Base-by-base conservation (phyloP, 2,329 filamentous ascomycete species). In the Pestalotiopsis sp. region DNA sequence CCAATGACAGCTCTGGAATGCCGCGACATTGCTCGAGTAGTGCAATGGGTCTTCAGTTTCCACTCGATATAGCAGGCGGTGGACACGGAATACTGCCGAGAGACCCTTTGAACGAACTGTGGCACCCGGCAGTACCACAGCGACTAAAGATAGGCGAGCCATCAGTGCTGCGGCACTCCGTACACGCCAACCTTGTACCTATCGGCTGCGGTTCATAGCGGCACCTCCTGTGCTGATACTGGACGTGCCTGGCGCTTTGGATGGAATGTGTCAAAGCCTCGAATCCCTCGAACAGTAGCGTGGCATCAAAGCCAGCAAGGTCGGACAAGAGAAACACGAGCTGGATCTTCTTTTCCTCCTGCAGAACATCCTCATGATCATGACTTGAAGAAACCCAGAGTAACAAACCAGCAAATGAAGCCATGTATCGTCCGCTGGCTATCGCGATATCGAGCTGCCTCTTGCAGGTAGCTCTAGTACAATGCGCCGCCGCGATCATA, bases 401-500 rank as follows among this genome's bases (percentile, higher is more conserved):
- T 31, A 31, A 17, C 17, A 38, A 12, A 13, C 14, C n/a, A 31
- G 11, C 52, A 14, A 56, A 6, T 31, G n/a, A 65, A 20, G 45
- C 25, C 31, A 66, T 59, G 64, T 41, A 6, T 49, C 27, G 31
- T 66, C 17, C 13, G 23, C 12, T 66, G n/a, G 17, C 52, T 66
- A 14, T n/a, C 20, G 11, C 60, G 17, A 49, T 67, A 56, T 38
- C 66, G 41, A 70, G 74, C 70, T 72, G 60, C 58, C 67, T 66
- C 25, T 56, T 41, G 27, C 52, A 60, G 64, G 64, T 66, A 45
- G 66, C 39, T 61, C 17, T 67, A 12, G 72, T 72, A 27, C 68
- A 71, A 41, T 73, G 73, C 25, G 68, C 27, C 27, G 27, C 27
- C 27, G 27, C 70, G 9, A 66, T 81, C 49, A 75, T 82, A 36